Evolutionary conservation across 2,329 filamentous ascomycete genomes (phyloP).

Genomic region (Passalora sequoiae): DNA sequence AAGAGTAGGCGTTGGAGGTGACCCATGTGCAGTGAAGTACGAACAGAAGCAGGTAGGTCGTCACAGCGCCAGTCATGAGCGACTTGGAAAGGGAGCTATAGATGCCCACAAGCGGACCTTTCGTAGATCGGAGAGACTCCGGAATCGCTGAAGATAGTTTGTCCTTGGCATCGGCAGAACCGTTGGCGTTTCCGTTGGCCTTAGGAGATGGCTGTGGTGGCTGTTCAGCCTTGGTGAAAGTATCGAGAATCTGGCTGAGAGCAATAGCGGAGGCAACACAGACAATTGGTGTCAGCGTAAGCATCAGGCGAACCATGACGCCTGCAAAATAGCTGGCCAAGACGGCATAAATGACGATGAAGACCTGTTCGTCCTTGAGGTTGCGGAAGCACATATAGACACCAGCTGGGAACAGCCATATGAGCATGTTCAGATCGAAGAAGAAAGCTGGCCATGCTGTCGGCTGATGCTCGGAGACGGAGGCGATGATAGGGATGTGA

Average conservation of each 20-base stretch:
- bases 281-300: slow-evolving; percentile 92
- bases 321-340: slow-evolving; percentile 97
- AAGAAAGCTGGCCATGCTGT: slow-evolving; percentile 99
- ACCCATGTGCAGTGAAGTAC: slow-evolving; percentile 99
- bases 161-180: slow-evolving; percentile 44
- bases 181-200: slow-evolving; percentile 38
- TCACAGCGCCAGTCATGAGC: slow-evolving; percentile 66
- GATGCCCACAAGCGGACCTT: slow-evolving; percentile 73
- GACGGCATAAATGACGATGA: slow-evolving; percentile 94
- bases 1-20: slow-evolving; percentile 97
- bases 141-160: slow-evolving; percentile 51
- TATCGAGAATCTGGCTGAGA: slow-evolving; percentile 80
- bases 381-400: slow-evolving; percentile 97
- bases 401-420: slow-evolving; percentile 98
- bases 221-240: slow-evolving; percentile 65
- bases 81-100: slow-evolving; percentile 75
- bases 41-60: slow-evolving; percentile 82
- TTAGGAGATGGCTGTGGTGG: slow-evolving; percentile 43
- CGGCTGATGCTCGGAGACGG: slow-evolving; percentile 98
- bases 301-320: slow-evolving; percentile 98
- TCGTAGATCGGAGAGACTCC: slow-evolving; percentile 62
- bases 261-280: slow-evolving; percentile 90
- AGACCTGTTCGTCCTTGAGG: slow-evolving; percentile 92
- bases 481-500: slow-evolving; percentile 98
- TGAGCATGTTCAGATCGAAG: slow-evolving; percentile 95